These are phyloP conservation scores for Nepenthes mirabilis DNA, from an alignment of 148 eudicot genomes.

Conservation along the genomic window DNA sequence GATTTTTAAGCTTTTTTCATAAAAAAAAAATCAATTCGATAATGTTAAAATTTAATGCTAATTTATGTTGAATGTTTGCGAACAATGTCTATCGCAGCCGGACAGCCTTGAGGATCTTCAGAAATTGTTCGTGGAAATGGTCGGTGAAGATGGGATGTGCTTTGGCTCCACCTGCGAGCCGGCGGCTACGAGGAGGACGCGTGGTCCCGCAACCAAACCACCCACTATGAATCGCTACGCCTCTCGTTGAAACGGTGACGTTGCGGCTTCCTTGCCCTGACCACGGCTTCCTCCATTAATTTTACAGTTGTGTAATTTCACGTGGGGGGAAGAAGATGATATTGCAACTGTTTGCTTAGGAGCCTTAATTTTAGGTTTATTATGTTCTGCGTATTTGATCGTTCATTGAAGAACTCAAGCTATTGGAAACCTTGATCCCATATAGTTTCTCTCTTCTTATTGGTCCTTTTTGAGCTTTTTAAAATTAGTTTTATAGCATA, in stretches of 20 bases:
- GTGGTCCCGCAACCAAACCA: slow-evolving; percentile 16
- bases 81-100: slow-evolving; percentile 17
- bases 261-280: too few species aligned
- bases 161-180: slow-evolving; percentile 25
- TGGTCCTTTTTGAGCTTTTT: neutral
- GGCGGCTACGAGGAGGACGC: slow-evolving; percentile 34
- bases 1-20: too few species aligned
- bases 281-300: too few species aligned
- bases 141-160: slow-evolving; percentile 55
- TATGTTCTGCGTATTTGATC: too few species aligned
- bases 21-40: too few species aligned
- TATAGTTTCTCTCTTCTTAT: neutral
- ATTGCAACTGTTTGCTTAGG: too few species aligned
- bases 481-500: neutral
- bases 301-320: too few species aligned
- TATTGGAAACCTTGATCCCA: too few species aligned
- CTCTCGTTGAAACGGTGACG: neutral
- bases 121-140: slow-evolving; percentile 70
- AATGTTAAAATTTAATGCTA: too few species aligned
- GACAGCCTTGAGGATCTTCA: slow-evolving; percentile 86
- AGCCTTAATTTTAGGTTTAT: too few species aligned
- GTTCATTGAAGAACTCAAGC: too few species aligned
- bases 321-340: too few species aligned
- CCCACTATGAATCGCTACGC: slow-evolving; percentile 21
- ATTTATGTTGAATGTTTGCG: neutral